Evolutionary conservation across 352 stramenopile genomes (phyloP).

Genomic region (Stramenopiles sp.): DNA sequence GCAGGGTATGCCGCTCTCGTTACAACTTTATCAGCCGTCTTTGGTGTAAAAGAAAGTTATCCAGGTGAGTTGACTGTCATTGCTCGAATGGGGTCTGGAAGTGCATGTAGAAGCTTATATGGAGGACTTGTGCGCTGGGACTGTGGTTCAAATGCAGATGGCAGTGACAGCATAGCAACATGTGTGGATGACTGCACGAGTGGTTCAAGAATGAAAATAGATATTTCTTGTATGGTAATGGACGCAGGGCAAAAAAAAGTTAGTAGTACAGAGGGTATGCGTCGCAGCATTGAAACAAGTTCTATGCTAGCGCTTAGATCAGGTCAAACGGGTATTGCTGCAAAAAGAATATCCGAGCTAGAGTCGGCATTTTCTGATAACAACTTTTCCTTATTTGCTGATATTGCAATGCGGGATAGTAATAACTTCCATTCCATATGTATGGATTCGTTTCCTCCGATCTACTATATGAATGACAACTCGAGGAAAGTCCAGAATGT

Average conservation of each 20-base stretch:
- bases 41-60: constrained; percentile 12
- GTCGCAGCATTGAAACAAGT: constrained; percentile 56
- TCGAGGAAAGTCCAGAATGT: constrained; percentile 33
- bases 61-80: constrained; percentile 29
- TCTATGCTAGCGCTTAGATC: constrained; percentile 43
- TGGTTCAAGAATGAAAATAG: constrained; percentile 38
- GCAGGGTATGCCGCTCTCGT: constrained; percentile 65
- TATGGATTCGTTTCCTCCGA: constrained; percentile 81
- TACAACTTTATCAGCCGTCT: neutral
- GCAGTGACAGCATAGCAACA: constrained; percentile 26
- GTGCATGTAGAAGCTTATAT: constrained; percentile 65
- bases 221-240: constrained; percentile 82
- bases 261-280: constrained; percentile 74
- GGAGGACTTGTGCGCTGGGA: constrained; percentile 86
- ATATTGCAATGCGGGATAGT: constrained; percentile 84
- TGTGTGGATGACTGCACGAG: constrained; percentile 18
- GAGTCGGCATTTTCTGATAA: constrained; percentile 38
- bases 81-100: constrained; percentile 67
- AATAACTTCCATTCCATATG: constrained; percentile 94
- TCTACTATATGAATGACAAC: constrained; percentile 91
- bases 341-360: constrained; percentile 38
- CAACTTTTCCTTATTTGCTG: constrained; percentile 72
- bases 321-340: constrained; percentile 34
- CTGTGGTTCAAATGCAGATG: constrained; percentile 34
- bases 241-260: constrained; percentile 85